Evolutionary conservation across 495 filamentous ascomycete genomes (phyloP).

Genomic region (Cudoniella acicularis): DNA sequence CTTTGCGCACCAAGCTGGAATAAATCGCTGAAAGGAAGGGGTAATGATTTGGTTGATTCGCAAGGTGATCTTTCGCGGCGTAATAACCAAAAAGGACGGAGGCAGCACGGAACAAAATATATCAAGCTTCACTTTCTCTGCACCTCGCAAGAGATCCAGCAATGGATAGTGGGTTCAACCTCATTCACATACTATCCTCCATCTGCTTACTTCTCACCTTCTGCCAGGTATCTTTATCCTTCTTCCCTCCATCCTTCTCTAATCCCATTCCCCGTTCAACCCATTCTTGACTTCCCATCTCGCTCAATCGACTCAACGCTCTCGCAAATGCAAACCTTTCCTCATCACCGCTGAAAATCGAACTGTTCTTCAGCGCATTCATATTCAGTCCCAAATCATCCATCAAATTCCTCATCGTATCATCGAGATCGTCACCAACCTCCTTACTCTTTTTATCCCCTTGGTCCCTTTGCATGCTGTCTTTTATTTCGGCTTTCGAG

Average conservation of each 20-base stretch:
- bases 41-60: no score
- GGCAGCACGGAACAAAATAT: not conserved
- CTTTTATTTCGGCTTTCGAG: conserved; percentile 67
- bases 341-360: conserved; percentile 91
- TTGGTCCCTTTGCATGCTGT: conserved; percentile 40
- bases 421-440: conserved; percentile 60
- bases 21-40: no score
- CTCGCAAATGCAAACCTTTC: conserved; percentile 94
- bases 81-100: no score
- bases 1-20: no score
- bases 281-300: conserved; percentile 96
- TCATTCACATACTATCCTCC: conserved; percentile 65
- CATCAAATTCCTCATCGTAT: conserved; percentile 87
- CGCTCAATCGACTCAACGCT: conserved; percentile 74
- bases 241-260: conserved; percentile 51
- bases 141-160: not conserved
- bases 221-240: conserved; percentile 60
- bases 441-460: conserved; percentile 39
- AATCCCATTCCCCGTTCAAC: conserved; percentile 80
- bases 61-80: no score
- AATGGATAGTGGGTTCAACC: not conserved
- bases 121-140: not conserved
- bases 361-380: conserved; percentile 77
- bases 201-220: conserved; percentile 63
- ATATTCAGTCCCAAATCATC: conserved; percentile 89